These are phyloP conservation scores for Solanum aculeatissimum DNA, from an alignment of 305 asterid species.

Conservation along the genomic window DNA sequence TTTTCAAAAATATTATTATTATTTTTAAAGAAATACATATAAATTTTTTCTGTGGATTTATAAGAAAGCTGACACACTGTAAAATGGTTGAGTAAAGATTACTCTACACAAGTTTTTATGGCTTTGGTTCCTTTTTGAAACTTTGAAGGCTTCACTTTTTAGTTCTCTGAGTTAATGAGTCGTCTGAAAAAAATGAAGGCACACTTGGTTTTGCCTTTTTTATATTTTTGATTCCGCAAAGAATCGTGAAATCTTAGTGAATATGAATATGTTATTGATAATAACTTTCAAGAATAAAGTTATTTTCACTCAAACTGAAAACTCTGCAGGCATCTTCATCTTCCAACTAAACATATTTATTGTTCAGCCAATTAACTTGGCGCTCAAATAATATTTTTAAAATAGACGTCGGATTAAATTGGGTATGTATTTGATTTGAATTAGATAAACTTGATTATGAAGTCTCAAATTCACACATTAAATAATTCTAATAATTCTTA, in stretches of 20 bases:
- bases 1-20: no score
- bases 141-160: background rate
- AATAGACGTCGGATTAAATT: background rate
- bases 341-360: background rate
- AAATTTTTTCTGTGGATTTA: no score
- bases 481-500: background rate
- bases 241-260: no score
- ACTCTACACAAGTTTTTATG: background rate
- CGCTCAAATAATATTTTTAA: background rate
- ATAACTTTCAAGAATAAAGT: background rate
- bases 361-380: background rate
- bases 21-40: no score
- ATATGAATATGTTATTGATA: no score
- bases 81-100: background rate
- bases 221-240: background rate
- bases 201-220: background rate
- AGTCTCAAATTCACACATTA: background rate
- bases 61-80: background rate
- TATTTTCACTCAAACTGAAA: background rate
- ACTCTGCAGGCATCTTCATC: background rate
- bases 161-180: background rate
- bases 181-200: background rate
- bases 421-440: background rate
- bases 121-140: background rate
- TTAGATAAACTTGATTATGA: background rate